Conservation (phyloP, 2,329 filamentous ascomycete species). For the Pseudopyricularia cyperi region DNA sequence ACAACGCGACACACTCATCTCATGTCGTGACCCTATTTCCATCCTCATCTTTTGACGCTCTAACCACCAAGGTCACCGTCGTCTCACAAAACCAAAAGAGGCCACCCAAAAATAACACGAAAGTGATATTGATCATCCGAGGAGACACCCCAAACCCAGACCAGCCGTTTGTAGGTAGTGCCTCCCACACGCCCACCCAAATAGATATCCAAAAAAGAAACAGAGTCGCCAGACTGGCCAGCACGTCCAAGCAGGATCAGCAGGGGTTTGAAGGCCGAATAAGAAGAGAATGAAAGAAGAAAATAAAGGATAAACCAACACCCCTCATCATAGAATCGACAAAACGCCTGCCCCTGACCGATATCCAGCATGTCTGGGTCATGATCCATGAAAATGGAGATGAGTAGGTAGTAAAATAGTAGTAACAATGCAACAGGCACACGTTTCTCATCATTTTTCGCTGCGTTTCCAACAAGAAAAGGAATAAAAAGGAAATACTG, state of each 20-base stretch:
- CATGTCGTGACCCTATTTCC: background rate
- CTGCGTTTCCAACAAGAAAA: background rate
- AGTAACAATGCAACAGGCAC: slow-evolving; percentile 5
- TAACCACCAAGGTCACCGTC: no score
- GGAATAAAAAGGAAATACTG: background rate
- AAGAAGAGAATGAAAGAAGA: background rate
- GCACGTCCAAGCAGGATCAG: background rate
- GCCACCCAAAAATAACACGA: background rate
- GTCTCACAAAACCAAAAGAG: background rate
- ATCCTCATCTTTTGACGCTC: background rate
- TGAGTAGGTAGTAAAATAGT: slow-evolving; percentile 4
- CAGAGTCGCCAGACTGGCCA: background rate
- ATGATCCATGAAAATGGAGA: background rate
- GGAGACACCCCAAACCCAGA: background rate
- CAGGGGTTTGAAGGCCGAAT: background rate
- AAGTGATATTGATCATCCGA: background rate
- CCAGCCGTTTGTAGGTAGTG: background rate
- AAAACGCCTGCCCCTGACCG: background rate
- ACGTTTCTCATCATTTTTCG: background rate
- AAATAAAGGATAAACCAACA: background rate
- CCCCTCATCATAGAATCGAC: background rate
- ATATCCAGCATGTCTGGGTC: background rate
- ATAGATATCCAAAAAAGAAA: background rate
- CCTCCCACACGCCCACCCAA: background rate
- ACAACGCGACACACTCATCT: background rate